Evolutionary conservation across 2,329 filamentous ascomycete genomes (phyloP), one percentile per base, ranked within the genome.

Genomic region (Alternaria postmessia): DNA sequence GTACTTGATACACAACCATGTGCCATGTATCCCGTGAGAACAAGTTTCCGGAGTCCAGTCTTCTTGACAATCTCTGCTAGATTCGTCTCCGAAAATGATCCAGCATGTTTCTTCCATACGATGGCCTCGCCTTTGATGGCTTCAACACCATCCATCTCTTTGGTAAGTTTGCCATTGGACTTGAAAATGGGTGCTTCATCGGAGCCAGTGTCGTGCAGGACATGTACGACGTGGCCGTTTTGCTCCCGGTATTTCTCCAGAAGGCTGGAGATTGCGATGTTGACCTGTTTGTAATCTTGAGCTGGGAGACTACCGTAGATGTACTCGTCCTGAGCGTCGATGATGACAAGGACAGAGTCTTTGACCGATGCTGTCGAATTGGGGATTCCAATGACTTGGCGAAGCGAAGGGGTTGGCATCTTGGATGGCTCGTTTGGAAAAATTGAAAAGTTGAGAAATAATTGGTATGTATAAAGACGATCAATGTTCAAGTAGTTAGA

Each of bases 1-100:
- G 48, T 51, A 20, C 48, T 51, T 30, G 48, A 51, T n/a, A 51
- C 34, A 28, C 48, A 51, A 3, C 48, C 48, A 20, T 51, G 48
- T 1, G 16, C 48, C 48, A 51, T 51, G 11, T 51, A 51, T 5
- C 48, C 48, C 2, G 48, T 51, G 1, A 51, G 32, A 20, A 51
- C 48, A 26, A 51, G 5, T 28, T 51, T 51, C 32, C 28, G 39
- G 1, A 39, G 22, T 1, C 48, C 48, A 20, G 36, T 51, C 34
- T 28, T 51, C 22, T 39, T 18, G 5, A 51, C 6, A 6, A 39
- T 11, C 2, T 51, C 34, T n/a, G 30, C 46, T 24, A 48, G 46
- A 9, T 48, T 18, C 3, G 46, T 48, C 46, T 48, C 30, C 3
- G 46, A 48, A 30, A 48, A 36, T 16, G 46, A 48, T 7, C 46